A percentile compares a stretch with the other conserved stretches of the same genome.
These are phyloP conservation scores for Vigna radiata DNA, from an alignment of 306 rosid species.

Conservation along the genomic window DNA sequence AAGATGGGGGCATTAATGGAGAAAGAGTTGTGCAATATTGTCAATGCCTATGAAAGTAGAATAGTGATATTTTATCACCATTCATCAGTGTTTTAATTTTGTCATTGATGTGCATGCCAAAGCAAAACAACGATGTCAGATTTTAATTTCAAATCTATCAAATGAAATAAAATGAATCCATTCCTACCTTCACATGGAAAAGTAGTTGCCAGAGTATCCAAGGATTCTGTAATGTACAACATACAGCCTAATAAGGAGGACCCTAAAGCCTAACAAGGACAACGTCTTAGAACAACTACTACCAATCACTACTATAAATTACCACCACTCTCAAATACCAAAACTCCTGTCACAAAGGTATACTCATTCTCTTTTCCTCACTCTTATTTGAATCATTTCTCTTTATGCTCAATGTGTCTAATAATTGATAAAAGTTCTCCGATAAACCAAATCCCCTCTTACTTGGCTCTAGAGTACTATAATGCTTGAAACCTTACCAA, in stretches of 20 bases:
- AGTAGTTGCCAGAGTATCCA: background rate
- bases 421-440: background rate
- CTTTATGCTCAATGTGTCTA: background rate
- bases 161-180: conserved; percentile 24
- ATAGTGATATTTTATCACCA: conserved; percentile 12
- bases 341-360: conserved; percentile 1
- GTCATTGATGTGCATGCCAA: background rate
- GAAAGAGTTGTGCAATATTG: conserved; percentile 1
- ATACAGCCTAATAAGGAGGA: no score
- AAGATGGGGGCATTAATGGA: background rate
- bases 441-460: background rate
- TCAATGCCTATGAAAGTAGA: background rate
- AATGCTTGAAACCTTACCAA: background rate
- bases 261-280: no score
- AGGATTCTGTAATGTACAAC: no score
- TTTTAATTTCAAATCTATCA: background rate
- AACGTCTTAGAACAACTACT: background rate
- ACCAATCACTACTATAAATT: background rate
- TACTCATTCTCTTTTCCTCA: background rate
- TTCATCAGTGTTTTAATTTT: background rate
- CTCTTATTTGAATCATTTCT: background rate
- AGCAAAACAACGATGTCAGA: conserved; percentile 5
- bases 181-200: background rate
- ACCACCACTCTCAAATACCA: background rate
- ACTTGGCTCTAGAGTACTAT: no score